Base-by-base conservation (phyloP, 495 filamentous ascomycete species). In the Podospora pseudocomata region DNA sequence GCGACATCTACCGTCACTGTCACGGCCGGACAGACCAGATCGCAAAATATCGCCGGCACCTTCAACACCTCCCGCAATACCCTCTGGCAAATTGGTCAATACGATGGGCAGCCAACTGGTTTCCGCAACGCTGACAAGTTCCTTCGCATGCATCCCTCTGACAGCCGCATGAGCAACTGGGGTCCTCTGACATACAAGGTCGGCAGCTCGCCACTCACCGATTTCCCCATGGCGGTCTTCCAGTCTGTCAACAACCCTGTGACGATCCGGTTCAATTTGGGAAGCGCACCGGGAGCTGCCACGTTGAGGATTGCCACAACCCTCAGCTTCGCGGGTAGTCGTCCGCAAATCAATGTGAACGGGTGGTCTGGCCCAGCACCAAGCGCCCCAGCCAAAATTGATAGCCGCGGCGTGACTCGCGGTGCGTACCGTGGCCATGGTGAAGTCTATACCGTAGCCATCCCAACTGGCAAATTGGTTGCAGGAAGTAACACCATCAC, bases 201-300 rank as follows among this genome's bases (percentile, higher is more conserved):
- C 20, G 88, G 87, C 20, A 80, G 78, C 23, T 85, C 82, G 5
- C 67, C 76, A 5, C 72, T 85, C 3, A 72, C 72, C 2, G 80
- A 84, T 55, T 88, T 90, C 75, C 88, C 88, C 11, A 90, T 91
- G 88, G 88, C 87, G 0, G 70, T 88, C 49, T 88, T 89, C 80
- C 86, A 89, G 75, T 76, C 71, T 6, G 82, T 87, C 19, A 90
- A 90, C 75, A 84, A 82, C 64, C 86, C 87, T 0, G 79, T 88
- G 18, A 90, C 84, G 0, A 90, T 91, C 75, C 81, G 78, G 30
- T 87, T 90, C 71, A 87, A 82, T 5, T 79, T 89, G 0, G 79
- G 75, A 0, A 80, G 84, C 18, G 77, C 80, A 4, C 74, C 80
- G 3, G 83, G 82, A 0, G 81, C 86, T 2, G 72, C 75, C 16